Evolutionary conservation across 2,329 filamentous ascomycete genomes (phyloP).

Genomic region (Colletotrichum sojae): DNA sequence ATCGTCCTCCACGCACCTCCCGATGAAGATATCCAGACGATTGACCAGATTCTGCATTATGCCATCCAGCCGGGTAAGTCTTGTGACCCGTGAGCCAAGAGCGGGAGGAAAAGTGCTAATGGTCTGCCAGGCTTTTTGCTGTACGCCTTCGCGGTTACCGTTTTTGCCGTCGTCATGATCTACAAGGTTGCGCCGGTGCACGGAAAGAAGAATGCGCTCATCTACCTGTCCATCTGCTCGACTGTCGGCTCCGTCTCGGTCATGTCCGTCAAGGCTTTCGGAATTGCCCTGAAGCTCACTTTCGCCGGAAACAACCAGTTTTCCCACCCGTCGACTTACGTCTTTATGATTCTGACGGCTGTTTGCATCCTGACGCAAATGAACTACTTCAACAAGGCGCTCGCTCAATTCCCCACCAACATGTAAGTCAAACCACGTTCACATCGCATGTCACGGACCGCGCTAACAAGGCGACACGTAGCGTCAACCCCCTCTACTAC

Average conservation of each 20-base stretch:
- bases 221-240: slow-evolving; percentile 98
- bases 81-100: not conserved
- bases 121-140: slow-evolving; percentile 81
- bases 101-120: slow-evolving; percentile 10
- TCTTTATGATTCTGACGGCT: slow-evolving; percentile 92
- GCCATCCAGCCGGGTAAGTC: slow-evolving; percentile 88
- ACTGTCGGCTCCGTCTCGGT: slow-evolving; percentile 97
- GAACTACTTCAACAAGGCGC: slow-evolving; percentile 99
- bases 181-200: slow-evolving; percentile 92
- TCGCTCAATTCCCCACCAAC: slow-evolving; percentile 96
- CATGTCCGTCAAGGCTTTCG: slow-evolving; percentile 99
- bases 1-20: slow-evolving; percentile 98
- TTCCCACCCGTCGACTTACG: slow-evolving; percentile 93
- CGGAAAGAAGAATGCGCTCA: slow-evolving; percentile 94
- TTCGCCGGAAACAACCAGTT: slow-evolving; percentile 96
- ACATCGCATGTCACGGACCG: slow-evolving; percentile 2
- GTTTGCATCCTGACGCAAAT: slow-evolving; percentile 99
- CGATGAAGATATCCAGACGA: slow-evolving; percentile 90
- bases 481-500: slow-evolving; percentile 96
- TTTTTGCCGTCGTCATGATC: slow-evolving; percentile 95
- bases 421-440: slow-evolving; percentile 75
- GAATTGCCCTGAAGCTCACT: slow-evolving; percentile 96
- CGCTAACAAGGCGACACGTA: slow-evolving; percentile 52
- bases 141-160: slow-evolving; percentile 84
- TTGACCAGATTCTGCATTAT: slow-evolving; percentile 92